These are phyloP conservation scores for Chlorella ohadii DNA, from an alignment of 139 green algal genomes.

Conservation along the genomic window DNA sequence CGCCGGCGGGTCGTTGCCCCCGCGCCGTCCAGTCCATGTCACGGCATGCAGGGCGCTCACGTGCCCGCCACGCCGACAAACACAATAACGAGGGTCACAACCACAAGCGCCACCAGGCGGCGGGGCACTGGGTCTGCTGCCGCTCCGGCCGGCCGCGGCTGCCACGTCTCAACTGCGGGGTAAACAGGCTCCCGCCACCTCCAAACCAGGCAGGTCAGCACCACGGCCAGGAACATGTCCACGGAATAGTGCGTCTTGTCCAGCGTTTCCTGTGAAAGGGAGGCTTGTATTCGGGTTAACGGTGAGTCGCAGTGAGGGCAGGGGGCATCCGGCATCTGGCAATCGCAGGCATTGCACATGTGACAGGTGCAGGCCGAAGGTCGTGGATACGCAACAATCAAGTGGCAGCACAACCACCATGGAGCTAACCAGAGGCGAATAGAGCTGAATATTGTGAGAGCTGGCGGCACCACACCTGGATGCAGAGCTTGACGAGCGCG, in stretches of 20 bases:
- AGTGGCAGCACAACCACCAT: too few species aligned
- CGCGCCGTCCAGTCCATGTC: too few species aligned
- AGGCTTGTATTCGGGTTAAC: too few species aligned
- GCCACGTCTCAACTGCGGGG: slow-evolving; percentile 25
- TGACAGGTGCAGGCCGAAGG: too few species aligned
- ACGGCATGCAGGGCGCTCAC: neutral
- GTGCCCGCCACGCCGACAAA: slow-evolving; percentile 45
- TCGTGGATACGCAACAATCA: too few species aligned
- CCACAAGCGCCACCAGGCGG: slow-evolving; percentile 38
- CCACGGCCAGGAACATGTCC: slow-evolving; percentile 85
- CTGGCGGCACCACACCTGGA: too few species aligned
- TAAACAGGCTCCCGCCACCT: slow-evolving; percentile 69
- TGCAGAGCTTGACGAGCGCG: slow-evolving; percentile 44
- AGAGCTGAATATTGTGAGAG: too few species aligned
- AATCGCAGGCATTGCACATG: too few species aligned
- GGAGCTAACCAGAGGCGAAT: too few species aligned
- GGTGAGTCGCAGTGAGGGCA: too few species aligned
- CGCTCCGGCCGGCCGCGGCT: slow-evolving; percentile 1
- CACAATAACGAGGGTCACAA: slow-evolving; percentile 41
- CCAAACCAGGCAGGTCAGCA: slow-evolving; percentile 80
- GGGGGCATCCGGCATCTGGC: too few species aligned
- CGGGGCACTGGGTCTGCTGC: slow-evolving; percentile 35
- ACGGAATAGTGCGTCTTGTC: slow-evolving; percentile 71
- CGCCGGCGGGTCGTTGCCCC: too few species aligned
- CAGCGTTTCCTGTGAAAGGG: slow-evolving; percentile 21